Evolutionary conservation across 768 basidiomycete species (phyloP).

Genomic region (Gloeopeniophorella convolvens): DNA sequence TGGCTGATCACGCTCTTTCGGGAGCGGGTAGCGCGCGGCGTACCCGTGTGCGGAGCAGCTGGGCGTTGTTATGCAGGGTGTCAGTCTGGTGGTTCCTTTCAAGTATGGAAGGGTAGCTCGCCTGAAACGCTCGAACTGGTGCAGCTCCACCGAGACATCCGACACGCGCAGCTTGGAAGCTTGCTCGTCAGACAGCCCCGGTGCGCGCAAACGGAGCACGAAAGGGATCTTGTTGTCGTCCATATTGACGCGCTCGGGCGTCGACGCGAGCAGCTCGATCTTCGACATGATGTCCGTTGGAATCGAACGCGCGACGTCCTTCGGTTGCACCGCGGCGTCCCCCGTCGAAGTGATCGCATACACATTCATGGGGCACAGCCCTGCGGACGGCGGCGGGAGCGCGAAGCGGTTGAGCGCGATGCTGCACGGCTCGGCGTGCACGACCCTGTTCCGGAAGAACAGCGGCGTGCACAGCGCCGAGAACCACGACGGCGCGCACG

Average conservation of each 20-base stretch:
- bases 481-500: constrained; percentile 37
- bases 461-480: constrained; percentile 52
- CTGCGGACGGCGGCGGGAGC: constrained; percentile 29
- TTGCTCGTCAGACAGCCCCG: constrained; percentile 40
- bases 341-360: constrained; percentile 26
- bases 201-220: constrained; percentile 52
- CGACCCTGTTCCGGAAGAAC: constrained; percentile 37
- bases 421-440: constrained; percentile 33
- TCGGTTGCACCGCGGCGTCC: constrained; percentile 1
- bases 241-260: constrained; percentile 49
- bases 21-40: constrained; percentile 46
- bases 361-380: constrained; percentile 33
- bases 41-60: constrained; percentile 37
- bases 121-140: constrained; percentile 65
- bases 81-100: no score
- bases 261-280: constrained; percentile 56
- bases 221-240: constrained; percentile 46
- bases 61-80: no score
- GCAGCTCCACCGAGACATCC: constrained; percentile 48
- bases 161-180: constrained; percentile 51
- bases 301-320: constrained; percentile 30
- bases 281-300: constrained; percentile 51
- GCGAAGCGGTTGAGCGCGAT: constrained; percentile 52
- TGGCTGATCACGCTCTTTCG: constrained; percentile 50
- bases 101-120: constrained; percentile 33